Percentiles rank a stretch among this genome's conserved stretches.
These are phyloP conservation scores for Sporothrix phasma DNA, from an alignment of 2,329 filamentous ascomycete genomes.

Conservation along the genomic window DNA sequence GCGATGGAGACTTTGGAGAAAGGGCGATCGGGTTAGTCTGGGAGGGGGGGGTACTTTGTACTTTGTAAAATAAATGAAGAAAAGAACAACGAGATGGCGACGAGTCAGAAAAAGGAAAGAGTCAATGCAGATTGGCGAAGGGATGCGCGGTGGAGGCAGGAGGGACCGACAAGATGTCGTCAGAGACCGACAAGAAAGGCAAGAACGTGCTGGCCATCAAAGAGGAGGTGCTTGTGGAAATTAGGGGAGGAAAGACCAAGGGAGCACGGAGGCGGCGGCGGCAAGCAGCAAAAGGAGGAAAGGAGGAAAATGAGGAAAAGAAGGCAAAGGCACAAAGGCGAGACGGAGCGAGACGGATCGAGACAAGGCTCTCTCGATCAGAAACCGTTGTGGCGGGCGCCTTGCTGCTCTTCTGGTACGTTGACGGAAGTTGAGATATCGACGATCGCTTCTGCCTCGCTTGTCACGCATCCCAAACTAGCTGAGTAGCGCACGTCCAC, in stretches of 20 bases:
- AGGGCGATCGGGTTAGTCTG: constrained; percentile 14
- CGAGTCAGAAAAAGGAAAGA: not conserved
- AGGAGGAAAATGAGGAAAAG: not conserved
- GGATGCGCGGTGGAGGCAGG: not conserved
- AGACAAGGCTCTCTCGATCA: not conserved
- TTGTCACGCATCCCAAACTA: not conserved
- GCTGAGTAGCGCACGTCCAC: not conserved
- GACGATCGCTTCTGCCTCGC: not conserved
- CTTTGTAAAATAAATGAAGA: not conserved
- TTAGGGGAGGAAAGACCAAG: too few relatives aligned
- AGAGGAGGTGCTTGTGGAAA: not conserved
- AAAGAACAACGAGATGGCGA: not conserved
- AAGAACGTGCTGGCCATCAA: not conserved
- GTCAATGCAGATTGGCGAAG: not conserved
- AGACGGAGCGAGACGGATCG: not conserved
- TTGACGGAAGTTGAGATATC: not conserved
- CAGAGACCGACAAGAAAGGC: not conserved
- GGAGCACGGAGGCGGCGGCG: not conserved
- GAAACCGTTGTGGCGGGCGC: not conserved
- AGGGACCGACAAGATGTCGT: not conserved
- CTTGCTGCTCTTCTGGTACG: not conserved
- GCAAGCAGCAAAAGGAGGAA: not conserved
- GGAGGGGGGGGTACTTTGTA: not conserved
- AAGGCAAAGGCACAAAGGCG: not conserved
- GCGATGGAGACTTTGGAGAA: constrained; percentile 10